A percentile compares a stretch with the other conserved stretches of the same genome.
phyloP scores from a whole-genome alignment of 208 protist genomes.

The Jaenimonas drosophilae region DNA sequence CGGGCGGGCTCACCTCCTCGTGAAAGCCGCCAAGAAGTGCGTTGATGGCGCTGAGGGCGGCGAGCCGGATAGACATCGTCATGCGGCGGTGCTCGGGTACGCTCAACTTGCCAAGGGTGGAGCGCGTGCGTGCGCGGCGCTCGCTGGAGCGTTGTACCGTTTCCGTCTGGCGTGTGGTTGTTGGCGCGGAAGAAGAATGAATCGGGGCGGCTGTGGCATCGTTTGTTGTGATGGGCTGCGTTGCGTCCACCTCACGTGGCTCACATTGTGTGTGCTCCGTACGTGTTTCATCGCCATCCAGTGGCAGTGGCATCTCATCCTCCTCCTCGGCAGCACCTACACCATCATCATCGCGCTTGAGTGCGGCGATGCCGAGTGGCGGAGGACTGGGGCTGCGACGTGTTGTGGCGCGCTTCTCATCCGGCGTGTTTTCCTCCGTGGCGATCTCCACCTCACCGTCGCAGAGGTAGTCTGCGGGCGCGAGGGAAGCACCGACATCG shows the following conservation, averaged over 20 bases:
- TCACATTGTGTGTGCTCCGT: not conserved
- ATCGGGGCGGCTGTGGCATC: too few species aligned
- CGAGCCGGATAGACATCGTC: constrained; percentile 1
- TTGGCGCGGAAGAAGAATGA: too few species aligned
- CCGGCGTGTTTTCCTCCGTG: too few species aligned
- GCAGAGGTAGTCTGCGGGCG: not conserved
- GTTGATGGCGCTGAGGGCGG: constrained; percentile 1
- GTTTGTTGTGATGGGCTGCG: not conserved
- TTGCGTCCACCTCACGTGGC: not conserved
- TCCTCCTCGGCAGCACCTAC: not conserved
- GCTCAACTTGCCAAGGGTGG: not conserved
- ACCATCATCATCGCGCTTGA: too few species aligned
- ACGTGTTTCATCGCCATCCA: not conserved
- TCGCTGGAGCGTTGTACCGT: not conserved
- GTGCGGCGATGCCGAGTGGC: too few species aligned
- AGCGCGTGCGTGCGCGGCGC: not conserved
- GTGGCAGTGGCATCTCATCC: not conserved
- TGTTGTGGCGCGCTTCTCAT: too few species aligned
- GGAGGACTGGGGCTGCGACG: too few species aligned
- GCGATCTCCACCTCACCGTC: too few species aligned
- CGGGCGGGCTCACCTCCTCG: not conserved
- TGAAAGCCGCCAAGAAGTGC: not conserved
- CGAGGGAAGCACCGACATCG: not conserved
- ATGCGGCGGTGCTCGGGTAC: not conserved
- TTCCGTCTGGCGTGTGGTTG: too few species aligned